These are phyloP conservation scores for Paecilomyces sp. DNA, from an alignment of 2,329 filamentous ascomycete species.

Conservation along the genomic window DNA sequence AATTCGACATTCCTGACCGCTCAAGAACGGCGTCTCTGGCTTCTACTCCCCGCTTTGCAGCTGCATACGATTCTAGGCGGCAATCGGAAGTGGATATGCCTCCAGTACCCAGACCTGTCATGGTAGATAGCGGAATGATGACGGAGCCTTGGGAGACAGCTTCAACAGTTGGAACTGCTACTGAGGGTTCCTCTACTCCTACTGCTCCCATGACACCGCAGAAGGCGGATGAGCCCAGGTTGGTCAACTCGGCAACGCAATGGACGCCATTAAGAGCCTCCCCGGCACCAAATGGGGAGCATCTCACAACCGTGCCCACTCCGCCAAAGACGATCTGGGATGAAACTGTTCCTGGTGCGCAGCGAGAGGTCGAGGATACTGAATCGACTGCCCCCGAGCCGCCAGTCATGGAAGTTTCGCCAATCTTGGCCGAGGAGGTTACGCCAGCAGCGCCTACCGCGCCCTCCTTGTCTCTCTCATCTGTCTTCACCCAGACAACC, in stretches of 20 bases:
- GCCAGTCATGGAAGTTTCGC: slow-evolving; percentile 22
- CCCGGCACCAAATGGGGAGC: slow-evolving; percentile 16
- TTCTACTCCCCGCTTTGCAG: slow-evolving; percentile 32
- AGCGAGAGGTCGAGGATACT: slow-evolving; percentile 7
- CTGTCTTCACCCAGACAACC: slow-evolving; percentile 3
- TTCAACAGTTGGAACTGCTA: slow-evolving; percentile 11
- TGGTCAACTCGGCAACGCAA: slow-evolving; percentile 36
- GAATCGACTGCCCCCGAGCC: slow-evolving; percentile 11
- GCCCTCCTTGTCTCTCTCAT: slow-evolving; percentile 19
- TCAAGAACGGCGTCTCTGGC: slow-evolving; percentile 25
- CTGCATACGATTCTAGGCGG: slow-evolving; percentile 21
- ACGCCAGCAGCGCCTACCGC: slow-evolving; percentile 39
- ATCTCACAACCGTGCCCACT: slow-evolving; percentile 24
- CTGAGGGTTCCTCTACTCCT: slow-evolving; percentile 11
- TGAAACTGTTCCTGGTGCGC: slow-evolving; percentile 12
- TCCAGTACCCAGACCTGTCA: slow-evolving; percentile 24
- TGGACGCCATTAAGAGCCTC: slow-evolving; percentile 30
- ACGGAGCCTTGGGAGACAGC: slow-evolving; percentile 51
- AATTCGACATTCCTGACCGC: slow-evolving; percentile 38
- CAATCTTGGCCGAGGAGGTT: slow-evolving; percentile 27
- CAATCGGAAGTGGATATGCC: slow-evolving; percentile 22
- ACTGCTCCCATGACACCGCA: slow-evolving; percentile 15
- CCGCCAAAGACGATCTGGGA: slow-evolving; percentile 37
- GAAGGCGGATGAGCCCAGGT: slow-evolving; percentile 11
- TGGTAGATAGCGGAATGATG: slow-evolving; percentile 58